Conservation (phyloP, 352 stramenopile species). For the Globisporangium paddicum region DNA sequence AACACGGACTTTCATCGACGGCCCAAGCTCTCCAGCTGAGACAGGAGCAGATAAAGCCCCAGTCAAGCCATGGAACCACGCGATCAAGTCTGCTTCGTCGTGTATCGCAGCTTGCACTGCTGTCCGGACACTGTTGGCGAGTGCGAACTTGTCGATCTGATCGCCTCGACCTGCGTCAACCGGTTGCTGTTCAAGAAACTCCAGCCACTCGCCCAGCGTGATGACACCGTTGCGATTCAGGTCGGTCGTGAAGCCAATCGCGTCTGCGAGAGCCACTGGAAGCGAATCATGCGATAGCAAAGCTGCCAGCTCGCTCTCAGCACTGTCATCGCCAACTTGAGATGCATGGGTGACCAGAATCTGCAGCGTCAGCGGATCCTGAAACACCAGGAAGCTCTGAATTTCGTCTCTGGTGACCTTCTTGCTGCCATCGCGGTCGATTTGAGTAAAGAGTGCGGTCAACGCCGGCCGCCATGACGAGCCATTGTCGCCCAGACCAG, state of each 20-base stretch:
- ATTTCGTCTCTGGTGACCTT: constrained; percentile 57
- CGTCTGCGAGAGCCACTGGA: constrained; percentile 16
- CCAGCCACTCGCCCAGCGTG: constrained; percentile 48
- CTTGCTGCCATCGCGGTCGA: constrained; percentile 44
- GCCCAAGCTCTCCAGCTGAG: background rate
- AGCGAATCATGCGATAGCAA: constrained; percentile 5
- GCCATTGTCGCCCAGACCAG: background rate
- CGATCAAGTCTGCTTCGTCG: constrained; percentile 21
- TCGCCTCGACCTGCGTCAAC: background rate
- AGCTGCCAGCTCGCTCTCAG: background rate
- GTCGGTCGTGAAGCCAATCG: constrained; percentile 41
- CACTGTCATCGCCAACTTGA: background rate
- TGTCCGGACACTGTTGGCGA: constrained; percentile 22
- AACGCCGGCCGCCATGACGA: constrained; percentile 9
- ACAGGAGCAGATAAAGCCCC: constrained; percentile 20
- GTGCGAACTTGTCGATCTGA: constrained; percentile 7
- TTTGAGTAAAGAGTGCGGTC: constrained; percentile 33
- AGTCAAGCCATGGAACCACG: constrained; percentile 47
- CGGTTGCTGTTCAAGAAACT: constrained; percentile 19
- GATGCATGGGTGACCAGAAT: background rate
- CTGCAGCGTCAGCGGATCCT: constrained; percentile 13
- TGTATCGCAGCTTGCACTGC: constrained; percentile 8
- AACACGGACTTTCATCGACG: constrained; percentile 43
- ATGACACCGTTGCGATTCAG: constrained; percentile 49
- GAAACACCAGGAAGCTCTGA: constrained; percentile 27